Evolutionary conservation across 495 filamentous ascomycete species (phyloP).

Genomic region (Staphylotrichum tortipilum): DNA sequence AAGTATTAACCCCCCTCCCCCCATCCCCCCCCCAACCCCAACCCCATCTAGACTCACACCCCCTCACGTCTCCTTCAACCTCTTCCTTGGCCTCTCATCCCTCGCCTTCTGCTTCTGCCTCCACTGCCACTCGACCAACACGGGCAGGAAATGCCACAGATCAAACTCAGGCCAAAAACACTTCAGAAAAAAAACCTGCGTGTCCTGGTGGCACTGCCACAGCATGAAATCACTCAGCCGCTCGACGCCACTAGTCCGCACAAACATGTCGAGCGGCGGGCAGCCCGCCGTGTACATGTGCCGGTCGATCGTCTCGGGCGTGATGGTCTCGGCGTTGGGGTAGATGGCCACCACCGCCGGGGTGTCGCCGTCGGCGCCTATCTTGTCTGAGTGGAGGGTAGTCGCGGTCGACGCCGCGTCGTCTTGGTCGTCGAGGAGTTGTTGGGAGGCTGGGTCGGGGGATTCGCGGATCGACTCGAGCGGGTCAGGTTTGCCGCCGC

Average conservation of each 20-base stretch:
- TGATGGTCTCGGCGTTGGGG: slow-evolving; percentile 75
- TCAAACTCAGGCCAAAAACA: slow-evolving; percentile 96
- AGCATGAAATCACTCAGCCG: slow-evolving; percentile 95
- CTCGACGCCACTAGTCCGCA: slow-evolving; percentile 86
- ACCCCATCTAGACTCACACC: neutral
- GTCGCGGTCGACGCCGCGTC: slow-evolving; percentile 48
- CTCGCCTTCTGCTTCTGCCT: slow-evolving; percentile 46
- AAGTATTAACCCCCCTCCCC: too few species aligned
- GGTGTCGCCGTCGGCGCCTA: slow-evolving; percentile 30
- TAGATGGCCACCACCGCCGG: slow-evolving; percentile 22
- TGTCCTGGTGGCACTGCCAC: slow-evolving; percentile 92
- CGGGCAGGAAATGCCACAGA: slow-evolving; percentile 86
- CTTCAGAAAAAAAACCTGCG: slow-evolving; percentile 83
- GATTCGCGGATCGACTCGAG: slow-evolving; percentile 40
- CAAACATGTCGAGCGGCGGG: slow-evolving; percentile 80
- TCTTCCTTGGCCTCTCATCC: slow-evolving; percentile 29
- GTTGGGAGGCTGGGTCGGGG: slow-evolving; percentile 23
- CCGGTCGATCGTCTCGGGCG: slow-evolving; percentile 61
- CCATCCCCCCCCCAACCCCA: neutral
- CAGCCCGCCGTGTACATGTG: slow-evolving; percentile 78
- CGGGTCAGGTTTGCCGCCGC: slow-evolving; percentile 40
- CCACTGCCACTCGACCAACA: slow-evolving; percentile 87
- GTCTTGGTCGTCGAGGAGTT: slow-evolving; percentile 37
- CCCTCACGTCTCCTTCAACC: slow-evolving; percentile 16
- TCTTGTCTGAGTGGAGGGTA: slow-evolving; percentile 40